Conservation (phyloP, 768 basidiomycete genomes). For the Leccinum subtestaceum region DNA sequence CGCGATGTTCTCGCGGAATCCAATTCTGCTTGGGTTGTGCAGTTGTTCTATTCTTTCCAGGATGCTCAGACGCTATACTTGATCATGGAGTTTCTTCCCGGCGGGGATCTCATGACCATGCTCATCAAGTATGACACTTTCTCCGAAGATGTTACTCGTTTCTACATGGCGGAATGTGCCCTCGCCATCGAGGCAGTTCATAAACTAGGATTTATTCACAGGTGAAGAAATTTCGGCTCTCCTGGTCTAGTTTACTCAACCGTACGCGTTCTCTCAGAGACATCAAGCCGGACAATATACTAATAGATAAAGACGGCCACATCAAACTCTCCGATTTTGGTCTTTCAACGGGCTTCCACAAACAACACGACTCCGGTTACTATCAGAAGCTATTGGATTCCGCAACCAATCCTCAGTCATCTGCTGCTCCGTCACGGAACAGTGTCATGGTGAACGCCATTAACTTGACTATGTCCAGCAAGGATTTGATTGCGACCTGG, state of each 20-base stretch:
- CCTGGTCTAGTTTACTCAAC: not conserved
- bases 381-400: conserved; percentile 86
- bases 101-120: conserved; percentile 99
- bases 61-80: conserved; percentile 90
- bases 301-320: conserved; percentile 90
- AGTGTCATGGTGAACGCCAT: conserved; percentile 98
- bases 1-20: conserved; percentile 95
- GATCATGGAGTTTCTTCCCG: conserved; percentile 98
- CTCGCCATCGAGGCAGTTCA: conserved; percentile 98
- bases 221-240: conserved; percentile 43
- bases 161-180: conserved; percentile 98
- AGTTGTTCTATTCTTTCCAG: conserved; percentile 98
- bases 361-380: conserved; percentile 94
- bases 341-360: conserved; percentile 98
- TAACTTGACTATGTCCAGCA: conserved; percentile 91
- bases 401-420: conserved; percentile 44
- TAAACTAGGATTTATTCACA: conserved; percentile 95
- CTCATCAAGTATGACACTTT: conserved; percentile 99
- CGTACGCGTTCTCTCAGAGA: conserved; percentile 52
- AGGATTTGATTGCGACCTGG: conserved; percentile 96
- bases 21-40: conserved; percentile 94
- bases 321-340: conserved; percentile 99
- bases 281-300: conserved; percentile 97
- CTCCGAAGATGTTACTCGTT: conserved; percentile 95
- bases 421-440: conserved; percentile 62